Evolutionary conservation across 2,329 filamentous ascomycete species (phyloP).

Genomic region (Rhynchosporium agropyri): DNA sequence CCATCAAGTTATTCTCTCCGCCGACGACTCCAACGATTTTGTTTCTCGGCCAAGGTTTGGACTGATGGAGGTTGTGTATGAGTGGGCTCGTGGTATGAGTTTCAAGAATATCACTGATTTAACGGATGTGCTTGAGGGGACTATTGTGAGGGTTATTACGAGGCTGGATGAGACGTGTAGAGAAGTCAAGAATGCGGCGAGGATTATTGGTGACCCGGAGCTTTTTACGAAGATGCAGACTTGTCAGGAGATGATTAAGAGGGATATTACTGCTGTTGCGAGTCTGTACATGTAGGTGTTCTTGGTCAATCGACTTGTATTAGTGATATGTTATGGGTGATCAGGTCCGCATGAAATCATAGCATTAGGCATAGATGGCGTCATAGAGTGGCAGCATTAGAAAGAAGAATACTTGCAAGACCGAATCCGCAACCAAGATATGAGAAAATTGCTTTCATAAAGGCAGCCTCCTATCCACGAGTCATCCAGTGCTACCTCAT

Average conservation of each 20-base stretch:
- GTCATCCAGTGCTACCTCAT: too few species aligned
- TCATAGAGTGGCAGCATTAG: background rate
- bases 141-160: slow-evolving; percentile 93
- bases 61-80: slow-evolving; percentile 95
- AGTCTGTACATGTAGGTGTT: slow-evolving; percentile 75
- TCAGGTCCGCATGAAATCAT: background rate
- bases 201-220: slow-evolving; percentile 91
- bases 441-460: background rate
- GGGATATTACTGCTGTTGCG: slow-evolving; percentile 89
- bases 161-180: slow-evolving; percentile 93
- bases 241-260: slow-evolving; percentile 96
- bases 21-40: slow-evolving; percentile 92
- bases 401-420: background rate
- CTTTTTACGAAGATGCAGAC: slow-evolving; percentile 96
- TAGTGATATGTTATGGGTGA: slow-evolving; percentile 1
- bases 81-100: slow-evolving; percentile 97
- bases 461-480: too few species aligned
- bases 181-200: slow-evolving; percentile 95
- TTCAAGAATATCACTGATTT: slow-evolving; percentile 97
- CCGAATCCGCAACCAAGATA: background rate
- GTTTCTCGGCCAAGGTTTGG: slow-evolving; percentile 85
- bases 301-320: background rate
- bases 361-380: slow-evolving; percentile 3
- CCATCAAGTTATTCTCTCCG: slow-evolving; percentile 88
- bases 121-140: slow-evolving; percentile 95